Base-by-base conservation (phyloP, 495 filamentous ascomycete species). In the Xanthoparmelia taractica region DNA sequence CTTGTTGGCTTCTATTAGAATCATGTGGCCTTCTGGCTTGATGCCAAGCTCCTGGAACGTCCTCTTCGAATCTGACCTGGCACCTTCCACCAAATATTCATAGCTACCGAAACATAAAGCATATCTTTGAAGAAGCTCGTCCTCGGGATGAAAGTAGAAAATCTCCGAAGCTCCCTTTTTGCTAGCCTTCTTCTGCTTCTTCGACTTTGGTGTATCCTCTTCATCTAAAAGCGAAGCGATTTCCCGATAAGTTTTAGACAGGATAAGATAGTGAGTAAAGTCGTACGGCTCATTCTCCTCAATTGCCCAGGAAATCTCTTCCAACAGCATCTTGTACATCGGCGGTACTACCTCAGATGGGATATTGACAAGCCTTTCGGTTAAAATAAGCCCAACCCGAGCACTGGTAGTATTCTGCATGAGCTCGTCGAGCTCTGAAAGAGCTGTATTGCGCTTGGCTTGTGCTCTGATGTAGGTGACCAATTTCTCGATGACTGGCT, bases 61-160 rank as follows among this genome's bases (percentile, higher is more conserved):
- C 60, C 95, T 77, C 78, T 95, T 97, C 69, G 89, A 89, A 75
- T 97, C 95, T 43, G 91, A 87, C 58, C 92, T 88, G 40, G 85
- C 88, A 52, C 79, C 77, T 71, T 91, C 83, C 73, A 89, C 93
- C 18, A 84, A 85, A 71, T 90, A 97, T 29, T 87, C 84, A 70
- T 86, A 90, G 38, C 79, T 80, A 15, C 85, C 88, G 48, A 76
- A 76, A 60, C 81, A 88, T 37, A 82, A 60, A 17, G 89, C 87
- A 74, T 91, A 80, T 64, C 82, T 82, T 68, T 93, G 84, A 65
- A 97, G 73, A 60, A 92, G 83, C 78, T 99, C 94, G 71, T 99
- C 95, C 74, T 99, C 95, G 4, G 94, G 90, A 73, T 99, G 95
- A 78, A 97, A 99, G 74, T 91, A 96, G 76, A 92, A 92, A 20